These are phyloP conservation scores for Aeschynomene evenia DNA, from an alignment of 306 rosid species.

Conservation along the genomic window DNA sequence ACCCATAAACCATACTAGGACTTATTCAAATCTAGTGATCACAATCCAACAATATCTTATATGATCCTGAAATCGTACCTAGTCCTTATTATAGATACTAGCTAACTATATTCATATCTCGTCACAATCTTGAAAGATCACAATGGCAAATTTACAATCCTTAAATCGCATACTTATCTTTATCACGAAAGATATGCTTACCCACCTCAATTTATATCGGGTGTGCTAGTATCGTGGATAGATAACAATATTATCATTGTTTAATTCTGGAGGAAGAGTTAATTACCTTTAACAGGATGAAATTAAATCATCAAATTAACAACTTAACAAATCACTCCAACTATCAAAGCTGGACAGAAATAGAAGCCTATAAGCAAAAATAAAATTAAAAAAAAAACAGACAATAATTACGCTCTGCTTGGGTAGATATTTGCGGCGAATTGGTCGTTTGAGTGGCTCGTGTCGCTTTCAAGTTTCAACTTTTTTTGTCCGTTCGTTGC, in stretches of 20 bases:
- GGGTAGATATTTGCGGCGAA: slow-evolving; percentile 23
- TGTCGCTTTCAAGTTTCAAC: slow-evolving; percentile 6
- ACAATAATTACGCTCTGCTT: background rate
- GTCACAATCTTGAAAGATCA: background rate
- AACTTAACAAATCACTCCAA: background rate
- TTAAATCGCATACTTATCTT: background rate
- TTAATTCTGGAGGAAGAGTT: background rate
- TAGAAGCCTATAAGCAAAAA: background rate
- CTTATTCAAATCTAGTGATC: background rate
- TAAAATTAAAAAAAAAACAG: background rate
- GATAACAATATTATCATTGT: background rate
- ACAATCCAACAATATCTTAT: background rate
- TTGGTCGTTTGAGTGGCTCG: background rate
- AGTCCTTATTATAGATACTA: background rate
- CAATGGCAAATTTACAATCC: background rate
- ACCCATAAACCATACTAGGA: too few relatives aligned
- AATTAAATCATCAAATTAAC: too few relatives aligned
- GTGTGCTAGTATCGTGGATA: background rate
- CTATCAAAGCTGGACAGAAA: background rate
- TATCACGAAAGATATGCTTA: background rate
- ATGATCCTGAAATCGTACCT: background rate
- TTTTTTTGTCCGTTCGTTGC: slow-evolving; percentile 1
- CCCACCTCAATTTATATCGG: background rate
- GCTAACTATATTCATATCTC: background rate
- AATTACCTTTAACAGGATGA: background rate